These are phyloP conservation scores for Hebeloma cylindrosporum DNA, from an alignment of 768 basidiomycete genomes.

Conservation along the genomic window DNA sequence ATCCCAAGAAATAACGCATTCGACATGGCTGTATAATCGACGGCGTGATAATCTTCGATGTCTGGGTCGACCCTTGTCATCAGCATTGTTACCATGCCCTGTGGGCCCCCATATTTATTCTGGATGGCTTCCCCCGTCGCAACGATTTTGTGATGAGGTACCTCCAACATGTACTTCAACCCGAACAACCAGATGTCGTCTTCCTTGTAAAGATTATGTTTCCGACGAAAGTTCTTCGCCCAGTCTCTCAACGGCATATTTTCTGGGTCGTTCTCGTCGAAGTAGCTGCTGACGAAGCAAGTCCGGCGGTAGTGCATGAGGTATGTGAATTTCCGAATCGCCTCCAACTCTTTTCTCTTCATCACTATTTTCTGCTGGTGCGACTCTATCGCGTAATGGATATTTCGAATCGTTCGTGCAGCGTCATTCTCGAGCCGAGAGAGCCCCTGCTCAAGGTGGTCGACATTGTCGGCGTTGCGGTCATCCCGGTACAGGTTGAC, in stretches of 20 bases:
- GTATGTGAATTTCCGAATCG: constrained; percentile 29
- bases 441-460: constrained; percentile 27
- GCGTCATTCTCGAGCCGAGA: constrained; percentile 26
- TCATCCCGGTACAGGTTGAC: constrained; percentile 25
- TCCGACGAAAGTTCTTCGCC: constrained; percentile 16
- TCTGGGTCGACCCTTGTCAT: constrained; percentile 7
- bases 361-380: background rate
- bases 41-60: constrained; percentile 20
- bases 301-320: constrained; percentile 29
- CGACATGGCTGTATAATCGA: constrained; percentile 17
- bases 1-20: constrained; percentile 23
- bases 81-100: background rate
- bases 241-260: constrained; percentile 13
- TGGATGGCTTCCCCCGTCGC: constrained; percentile 8
- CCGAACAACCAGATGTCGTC: constrained; percentile 25
- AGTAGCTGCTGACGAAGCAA: constrained; percentile 18
- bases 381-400: constrained; percentile 8
- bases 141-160: constrained; percentile 21
- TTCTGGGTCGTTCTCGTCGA: constrained; percentile 21
- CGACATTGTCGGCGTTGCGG: constrained; percentile 18
- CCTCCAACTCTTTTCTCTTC: constrained; percentile 19
- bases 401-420: constrained; percentile 12
- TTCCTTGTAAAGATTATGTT: constrained; percentile 13
- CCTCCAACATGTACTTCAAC: constrained; percentile 28
- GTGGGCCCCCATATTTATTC: constrained; percentile 2